Percentiles rank a stretch among this genome's conserved stretches.
Conservation (phyloP, 2,329 filamentous ascomycete species). For the Colletotrichum sp. region DNA sequence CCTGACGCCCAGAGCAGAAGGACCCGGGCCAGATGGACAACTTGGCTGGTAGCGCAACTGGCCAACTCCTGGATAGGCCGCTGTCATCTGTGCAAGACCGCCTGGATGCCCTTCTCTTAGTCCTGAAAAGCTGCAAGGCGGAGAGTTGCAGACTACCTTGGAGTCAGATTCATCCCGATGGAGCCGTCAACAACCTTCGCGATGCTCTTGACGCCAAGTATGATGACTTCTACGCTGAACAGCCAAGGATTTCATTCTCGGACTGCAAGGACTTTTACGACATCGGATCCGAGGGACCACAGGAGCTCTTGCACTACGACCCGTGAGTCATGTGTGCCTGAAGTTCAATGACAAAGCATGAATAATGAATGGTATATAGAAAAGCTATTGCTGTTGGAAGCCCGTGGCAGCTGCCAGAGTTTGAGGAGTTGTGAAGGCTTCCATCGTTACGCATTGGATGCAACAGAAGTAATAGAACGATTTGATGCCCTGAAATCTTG, state of each 20-base stretch:
- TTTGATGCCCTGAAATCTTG: background rate
- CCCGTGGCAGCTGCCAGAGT: too few relatives aligned
- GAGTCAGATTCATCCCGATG: conserved; percentile 58
- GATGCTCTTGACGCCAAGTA: conserved; percentile 54
- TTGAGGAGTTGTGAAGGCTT: background rate
- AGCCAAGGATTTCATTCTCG: conserved; percentile 54
- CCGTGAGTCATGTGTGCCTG: background rate
- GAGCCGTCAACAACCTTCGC: conserved; percentile 52
- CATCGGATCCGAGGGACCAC: conserved; percentile 58
- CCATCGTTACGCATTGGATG: background rate
- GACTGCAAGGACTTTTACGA: conserved; percentile 63
- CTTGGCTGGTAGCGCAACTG: conserved; percentile 25
- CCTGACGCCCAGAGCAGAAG: conserved; percentile 33
- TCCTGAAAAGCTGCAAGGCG: conserved; percentile 65
- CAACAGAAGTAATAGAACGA: background rate
- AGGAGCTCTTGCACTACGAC: conserved; percentile 26
- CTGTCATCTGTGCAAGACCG: conserved; percentile 48
- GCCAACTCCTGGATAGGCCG: conserved; percentile 33
- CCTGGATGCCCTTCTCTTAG: conserved; percentile 63
- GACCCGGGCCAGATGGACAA: conserved; percentile 60
- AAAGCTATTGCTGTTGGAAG: background rate
- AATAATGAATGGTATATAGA: background rate
- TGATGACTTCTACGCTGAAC: conserved; percentile 57
- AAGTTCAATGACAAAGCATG: background rate
- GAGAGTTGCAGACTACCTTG: conserved; percentile 60